Evolutionary conservation across 176 grass and related monocot genomes (phyloP).

Genomic region (Oryza officinalis): DNA sequence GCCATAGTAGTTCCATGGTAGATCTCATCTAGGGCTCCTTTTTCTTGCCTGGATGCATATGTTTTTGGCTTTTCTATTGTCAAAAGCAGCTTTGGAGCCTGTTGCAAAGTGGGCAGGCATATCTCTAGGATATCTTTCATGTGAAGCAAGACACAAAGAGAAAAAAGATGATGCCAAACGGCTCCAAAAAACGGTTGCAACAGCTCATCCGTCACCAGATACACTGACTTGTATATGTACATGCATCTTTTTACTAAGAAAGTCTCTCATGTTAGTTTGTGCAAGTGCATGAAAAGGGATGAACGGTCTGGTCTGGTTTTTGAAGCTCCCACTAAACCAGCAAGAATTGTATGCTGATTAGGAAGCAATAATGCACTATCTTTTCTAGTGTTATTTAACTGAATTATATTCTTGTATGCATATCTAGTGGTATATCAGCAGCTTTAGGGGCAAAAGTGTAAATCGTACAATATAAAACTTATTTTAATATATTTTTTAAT

Average conservation of each 20-base stretch:
- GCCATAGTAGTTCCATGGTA: not conserved
- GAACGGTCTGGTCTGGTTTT: not conserved
- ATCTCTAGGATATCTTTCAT: conserved; percentile 31
- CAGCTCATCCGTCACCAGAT: conserved; percentile 8
- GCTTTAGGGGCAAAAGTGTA: not conserved
- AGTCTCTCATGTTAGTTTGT: not conserved
- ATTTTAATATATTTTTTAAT: too few relatives aligned
- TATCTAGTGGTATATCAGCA: not conserved
- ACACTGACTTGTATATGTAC: not conserved
- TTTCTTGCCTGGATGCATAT: not conserved
- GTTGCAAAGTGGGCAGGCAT: conserved; percentile 35
- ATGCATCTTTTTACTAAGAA: not conserved
- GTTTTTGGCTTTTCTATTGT: not conserved
- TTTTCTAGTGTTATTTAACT: not conserved
- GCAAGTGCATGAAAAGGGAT: not conserved
- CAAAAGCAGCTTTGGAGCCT: conserved; percentile 5
- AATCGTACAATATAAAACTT: not conserved
- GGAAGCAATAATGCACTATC: conserved; percentile 26
- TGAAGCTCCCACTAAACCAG: conserved; percentile 41
- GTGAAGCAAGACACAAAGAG: conserved; percentile 26
- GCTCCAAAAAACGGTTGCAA: conserved; percentile 30
- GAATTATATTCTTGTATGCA: not conserved
- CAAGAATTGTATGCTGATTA: conserved; percentile 46
- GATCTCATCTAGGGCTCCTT: not conserved
- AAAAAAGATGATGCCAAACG: conserved; percentile 12